Conservation (phyloP, 2,329 filamentous ascomycete species). For the Paraphaeosphaeria sporulosa region DNA sequence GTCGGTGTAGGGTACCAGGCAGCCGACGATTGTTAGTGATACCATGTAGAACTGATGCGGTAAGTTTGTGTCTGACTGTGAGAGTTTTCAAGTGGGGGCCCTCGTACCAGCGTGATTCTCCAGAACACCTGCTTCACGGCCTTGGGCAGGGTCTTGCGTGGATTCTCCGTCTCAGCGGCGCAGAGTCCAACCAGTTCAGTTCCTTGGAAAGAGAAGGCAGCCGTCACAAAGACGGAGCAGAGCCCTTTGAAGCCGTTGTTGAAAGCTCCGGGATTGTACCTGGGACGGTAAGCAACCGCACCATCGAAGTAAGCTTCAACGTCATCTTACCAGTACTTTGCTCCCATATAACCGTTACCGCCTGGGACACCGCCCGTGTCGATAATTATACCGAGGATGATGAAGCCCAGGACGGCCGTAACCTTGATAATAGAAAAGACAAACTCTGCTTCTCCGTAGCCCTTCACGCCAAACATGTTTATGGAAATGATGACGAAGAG, state of each 20-base stretch:
- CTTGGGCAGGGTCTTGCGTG: constrained; percentile 80
- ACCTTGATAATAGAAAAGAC: constrained; percentile 85
- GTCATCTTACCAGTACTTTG: constrained; percentile 67
- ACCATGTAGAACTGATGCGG: constrained; percentile 74
- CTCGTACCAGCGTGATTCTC: constrained; percentile 72
- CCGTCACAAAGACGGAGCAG: constrained; percentile 76
- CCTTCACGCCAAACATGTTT: constrained; percentile 85
- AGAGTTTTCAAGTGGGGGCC: constrained; percentile 5
- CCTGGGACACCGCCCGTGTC: constrained; percentile 71
- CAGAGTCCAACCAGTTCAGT: constrained; percentile 78
- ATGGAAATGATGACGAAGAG: constrained; percentile 73
- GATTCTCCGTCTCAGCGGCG: constrained; percentile 79
- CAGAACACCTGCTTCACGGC: constrained; percentile 94
- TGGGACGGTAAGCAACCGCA: constrained; percentile 13
- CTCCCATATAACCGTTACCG: constrained; percentile 77
- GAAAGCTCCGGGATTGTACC: constrained; percentile 74
- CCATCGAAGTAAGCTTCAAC: not conserved
- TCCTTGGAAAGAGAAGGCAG: constrained; percentile 75
- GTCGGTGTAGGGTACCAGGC: constrained; percentile 78
- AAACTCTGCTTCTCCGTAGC: constrained; percentile 87
- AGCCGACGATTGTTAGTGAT: constrained; percentile 76
- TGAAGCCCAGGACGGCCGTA: constrained; percentile 81
- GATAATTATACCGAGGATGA: constrained; percentile 82
- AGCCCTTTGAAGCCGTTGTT: constrained; percentile 80
- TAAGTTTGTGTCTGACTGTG: constrained; percentile 12